Conservation (phyloP, 2,329 filamentous ascomycete species). For the Coleophoma cylindrospora region DNA sequence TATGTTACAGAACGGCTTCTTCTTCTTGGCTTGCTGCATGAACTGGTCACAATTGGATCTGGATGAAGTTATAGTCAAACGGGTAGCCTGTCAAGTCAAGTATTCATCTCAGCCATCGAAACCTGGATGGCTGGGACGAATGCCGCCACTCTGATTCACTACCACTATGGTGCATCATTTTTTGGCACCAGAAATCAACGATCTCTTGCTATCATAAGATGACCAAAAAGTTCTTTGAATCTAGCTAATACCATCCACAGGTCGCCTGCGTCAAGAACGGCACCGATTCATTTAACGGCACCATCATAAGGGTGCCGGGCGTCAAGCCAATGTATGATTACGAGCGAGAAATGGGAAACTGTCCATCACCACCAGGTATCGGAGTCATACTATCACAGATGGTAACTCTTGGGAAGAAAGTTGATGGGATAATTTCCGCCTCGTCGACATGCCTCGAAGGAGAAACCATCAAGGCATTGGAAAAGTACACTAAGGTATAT, state of each 20-base stretch:
- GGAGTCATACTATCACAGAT: background rate
- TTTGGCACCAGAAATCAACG: no score
- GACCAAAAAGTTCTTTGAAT: background rate
- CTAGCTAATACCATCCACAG: background rate
- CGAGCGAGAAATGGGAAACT: conserved; percentile 2
- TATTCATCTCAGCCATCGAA: no score
- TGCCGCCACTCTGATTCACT: no score
- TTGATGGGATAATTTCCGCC: conserved; percentile 1
- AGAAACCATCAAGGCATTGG: background rate
- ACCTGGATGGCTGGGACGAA: no score
- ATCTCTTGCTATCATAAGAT: background rate
- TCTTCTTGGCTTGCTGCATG: background rate
- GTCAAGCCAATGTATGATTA: conserved; percentile 6
- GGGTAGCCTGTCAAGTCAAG: no score
- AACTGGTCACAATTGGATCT: no score
- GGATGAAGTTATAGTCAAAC: no score
- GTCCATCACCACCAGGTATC: conserved; percentile 1
- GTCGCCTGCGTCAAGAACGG: conserved; percentile 1
- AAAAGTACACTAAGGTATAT: conserved; percentile 1
- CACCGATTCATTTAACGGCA: conserved; percentile 1
- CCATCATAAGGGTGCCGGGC: background rate
- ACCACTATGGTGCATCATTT: no score
- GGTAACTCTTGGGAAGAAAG: background rate
- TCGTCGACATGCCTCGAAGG: conserved; percentile 1
- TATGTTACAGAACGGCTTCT: background rate